These are phyloP conservation scores for Thalassiosira profunda DNA, from an alignment of 108 stramenopile species.

Conservation along the genomic window DNA sequence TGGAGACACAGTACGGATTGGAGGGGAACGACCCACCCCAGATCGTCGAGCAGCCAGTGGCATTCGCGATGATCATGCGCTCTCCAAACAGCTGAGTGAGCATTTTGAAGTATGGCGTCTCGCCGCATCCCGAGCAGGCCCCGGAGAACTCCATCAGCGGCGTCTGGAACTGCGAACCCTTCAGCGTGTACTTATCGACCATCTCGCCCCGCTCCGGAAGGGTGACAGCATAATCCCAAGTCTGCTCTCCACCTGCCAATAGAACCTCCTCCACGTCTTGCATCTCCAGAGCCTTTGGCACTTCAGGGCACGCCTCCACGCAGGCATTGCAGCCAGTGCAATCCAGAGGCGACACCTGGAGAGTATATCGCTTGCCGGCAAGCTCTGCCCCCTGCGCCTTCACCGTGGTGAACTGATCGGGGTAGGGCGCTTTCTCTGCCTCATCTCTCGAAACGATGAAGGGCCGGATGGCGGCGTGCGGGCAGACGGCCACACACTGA, in stretches of 20 bases:
- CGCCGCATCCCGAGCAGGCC: conserved; percentile 68
- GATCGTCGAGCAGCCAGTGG: conserved; percentile 63
- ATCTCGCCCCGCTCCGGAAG: conserved; percentile 64
- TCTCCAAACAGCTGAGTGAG: conserved; percentile 72
- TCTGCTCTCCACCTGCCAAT: conserved; percentile 43
- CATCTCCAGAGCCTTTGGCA: conserved; percentile 67
- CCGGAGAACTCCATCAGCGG: conserved; percentile 73
- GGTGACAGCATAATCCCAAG: conserved; percentile 61
- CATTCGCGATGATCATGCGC: conserved; percentile 74
- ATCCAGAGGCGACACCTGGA: conserved; percentile 63
- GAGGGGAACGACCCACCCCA: conserved; percentile 75
- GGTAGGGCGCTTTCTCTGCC: conserved; percentile 49
- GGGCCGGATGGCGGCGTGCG: conserved; percentile 66
- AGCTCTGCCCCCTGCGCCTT: conserved; percentile 58
- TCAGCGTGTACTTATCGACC: conserved; percentile 54
- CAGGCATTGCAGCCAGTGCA: conserved; percentile 76
- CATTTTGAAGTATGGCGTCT: conserved; percentile 73
- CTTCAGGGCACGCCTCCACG: conserved; percentile 69
- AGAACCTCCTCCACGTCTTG: conserved; percentile 51
- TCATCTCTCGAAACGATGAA: conserved; percentile 70
- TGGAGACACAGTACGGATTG: conserved; percentile 69
- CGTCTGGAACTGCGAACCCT: conserved; percentile 71
- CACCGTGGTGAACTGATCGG: conserved; percentile 43
- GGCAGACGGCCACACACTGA: conserved; percentile 67
- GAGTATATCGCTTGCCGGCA: conserved; percentile 60